Base-by-base conservation (phyloP, 805 yeast species). In the Ogataea ramenticola region DNA sequence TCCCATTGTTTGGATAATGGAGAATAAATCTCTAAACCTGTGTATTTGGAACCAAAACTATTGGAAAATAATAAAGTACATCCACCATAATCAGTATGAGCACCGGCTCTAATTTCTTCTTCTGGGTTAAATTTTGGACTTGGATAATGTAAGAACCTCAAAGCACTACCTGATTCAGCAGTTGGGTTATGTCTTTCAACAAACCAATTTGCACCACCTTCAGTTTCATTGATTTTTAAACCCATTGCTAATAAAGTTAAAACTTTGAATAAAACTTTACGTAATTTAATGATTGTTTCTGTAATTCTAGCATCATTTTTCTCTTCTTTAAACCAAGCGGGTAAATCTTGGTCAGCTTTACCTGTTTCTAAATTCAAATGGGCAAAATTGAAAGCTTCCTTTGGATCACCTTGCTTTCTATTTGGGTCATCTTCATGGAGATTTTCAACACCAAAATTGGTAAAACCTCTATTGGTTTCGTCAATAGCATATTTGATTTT, bases 31-130 rank as follows among this genome's bases (percentile, higher is more conserved):
- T 85, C 88, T 39, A 85, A 67, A 4, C 95, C 95, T 53, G 82
- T 88, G 56, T 85, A 86, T 37, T 56, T 61, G n/a, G 43, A 41
- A 19, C 46, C 46, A 39, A 43, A 40, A 73, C 76, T 50, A 72
- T 78, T 74, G 61, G 86, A 95, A 60, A 86, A 82, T 43, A 86
- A 65, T 29, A 86, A 61, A 0, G 95, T 85, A 48, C 83, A 63
- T 1, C 86, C 74, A 3, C 95, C 95, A 54, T 86, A 86, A 56
- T 86, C 95, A 0, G 95, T 86, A 52, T 86, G 95, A 9, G 95
- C 93, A 36, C 95, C 95, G 4, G 93, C 93, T 43, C 87, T 68
- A 40, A 82, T 72, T 20, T 69, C 74, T 21, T 77, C 72, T 46
- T 77, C 79, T 9, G 79, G 77, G 42, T 49, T 42, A 17, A 49